Evolutionary conservation across 1,284 basidiomycete species (phyloP).

Genomic region (Singerocomus inundabilis): DNA sequence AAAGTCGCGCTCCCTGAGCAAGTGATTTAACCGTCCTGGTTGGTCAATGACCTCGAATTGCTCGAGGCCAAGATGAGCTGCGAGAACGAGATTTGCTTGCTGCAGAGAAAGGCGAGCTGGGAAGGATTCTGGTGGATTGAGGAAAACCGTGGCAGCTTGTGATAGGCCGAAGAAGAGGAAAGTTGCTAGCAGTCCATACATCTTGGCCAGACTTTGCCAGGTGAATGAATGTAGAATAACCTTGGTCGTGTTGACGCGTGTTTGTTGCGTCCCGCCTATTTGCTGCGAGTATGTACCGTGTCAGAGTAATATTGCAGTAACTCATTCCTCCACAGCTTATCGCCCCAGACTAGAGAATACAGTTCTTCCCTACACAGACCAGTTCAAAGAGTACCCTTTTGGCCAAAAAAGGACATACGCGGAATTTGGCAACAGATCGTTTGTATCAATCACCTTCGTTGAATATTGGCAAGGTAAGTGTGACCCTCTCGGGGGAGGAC

Average conservation of each 20-base stretch:
- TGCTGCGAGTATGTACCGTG: no score
- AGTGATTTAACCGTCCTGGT: constrained; percentile 22
- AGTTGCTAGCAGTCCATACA: constrained; percentile 31
- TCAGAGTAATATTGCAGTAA: no score
- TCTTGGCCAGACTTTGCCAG: no score
- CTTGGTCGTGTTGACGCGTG: constrained; percentile 15
- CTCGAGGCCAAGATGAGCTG: constrained; percentile 70
- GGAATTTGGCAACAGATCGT: constrained; percentile 44
- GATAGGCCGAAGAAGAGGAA: constrained; percentile 32
- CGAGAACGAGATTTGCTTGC: constrained; percentile 57
- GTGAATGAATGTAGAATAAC: no score
- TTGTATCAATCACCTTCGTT: constrained; percentile 38
- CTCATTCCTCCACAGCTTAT: no score
- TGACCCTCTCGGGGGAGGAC: constrained; percentile 36
- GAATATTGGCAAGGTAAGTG: constrained; percentile 35
- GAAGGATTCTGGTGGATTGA: constrained; percentile 41
- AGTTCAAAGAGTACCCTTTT: constrained; percentile 17
- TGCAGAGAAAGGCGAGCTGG: constrained; percentile 44
- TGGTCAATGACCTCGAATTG: constrained; percentile 53
- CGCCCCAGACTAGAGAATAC: constrained; percentile 29
- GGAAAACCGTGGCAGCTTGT: constrained; percentile 53
- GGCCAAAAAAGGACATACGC: constrained; percentile 40
- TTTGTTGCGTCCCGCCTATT: constrained; percentile 18
- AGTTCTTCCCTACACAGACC: constrained; percentile 10
- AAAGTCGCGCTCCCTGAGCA: constrained; percentile 47